Conservation (phyloP, 371 early-diverging fungal species). For the Entomophthora muscae region DNA sequence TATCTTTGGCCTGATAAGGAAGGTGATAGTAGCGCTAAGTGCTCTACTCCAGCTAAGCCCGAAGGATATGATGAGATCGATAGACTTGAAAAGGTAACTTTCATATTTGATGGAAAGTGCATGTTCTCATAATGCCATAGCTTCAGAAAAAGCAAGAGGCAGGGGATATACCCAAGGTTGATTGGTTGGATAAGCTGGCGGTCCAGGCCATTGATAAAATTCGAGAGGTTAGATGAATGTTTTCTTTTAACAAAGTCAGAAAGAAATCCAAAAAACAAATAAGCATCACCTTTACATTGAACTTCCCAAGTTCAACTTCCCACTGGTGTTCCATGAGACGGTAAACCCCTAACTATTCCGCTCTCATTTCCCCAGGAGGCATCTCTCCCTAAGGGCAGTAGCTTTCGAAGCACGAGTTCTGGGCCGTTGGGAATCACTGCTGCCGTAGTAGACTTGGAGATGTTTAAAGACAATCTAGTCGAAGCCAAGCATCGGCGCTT, state of each 20-base stretch:
- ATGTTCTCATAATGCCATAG: constrained; percentile 16
- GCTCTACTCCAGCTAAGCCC: constrained; percentile 43
- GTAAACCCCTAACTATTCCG: neutral
- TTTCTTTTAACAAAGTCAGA: constrained; percentile 15
- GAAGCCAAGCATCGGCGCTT: constrained; percentile 92
- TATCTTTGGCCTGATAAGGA: constrained; percentile 50
- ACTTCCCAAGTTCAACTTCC: constrained; percentile 85
- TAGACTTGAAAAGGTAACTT: constrained; percentile 55
- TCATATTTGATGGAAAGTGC: neutral
- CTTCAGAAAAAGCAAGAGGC: constrained; percentile 65
- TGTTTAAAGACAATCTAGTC: constrained; percentile 67
- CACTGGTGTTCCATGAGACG: constrained; percentile 69
- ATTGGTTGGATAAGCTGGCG: constrained; percentile 82
- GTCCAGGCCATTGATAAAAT: constrained; percentile 67
- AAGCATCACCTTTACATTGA: constrained; percentile 63
- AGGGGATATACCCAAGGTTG: constrained; percentile 62
- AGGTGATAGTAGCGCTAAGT: constrained; percentile 25
- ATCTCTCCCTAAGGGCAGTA: neutral
- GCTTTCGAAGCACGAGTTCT: neutral
- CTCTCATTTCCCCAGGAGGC: neutral
- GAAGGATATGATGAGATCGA: constrained; percentile 51
- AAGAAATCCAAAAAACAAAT: constrained; percentile 28
- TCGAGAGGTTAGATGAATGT: constrained; percentile 28
- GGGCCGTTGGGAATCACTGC: neutral
- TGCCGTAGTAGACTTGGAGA: constrained; percentile 37